Percentiles rank a stretch among this genome's conserved stretches.
Evolutionary conservation across 2,329 filamentous ascomycete species (phyloP).

Genomic region (Colletotrichum liaoningense): DNA sequence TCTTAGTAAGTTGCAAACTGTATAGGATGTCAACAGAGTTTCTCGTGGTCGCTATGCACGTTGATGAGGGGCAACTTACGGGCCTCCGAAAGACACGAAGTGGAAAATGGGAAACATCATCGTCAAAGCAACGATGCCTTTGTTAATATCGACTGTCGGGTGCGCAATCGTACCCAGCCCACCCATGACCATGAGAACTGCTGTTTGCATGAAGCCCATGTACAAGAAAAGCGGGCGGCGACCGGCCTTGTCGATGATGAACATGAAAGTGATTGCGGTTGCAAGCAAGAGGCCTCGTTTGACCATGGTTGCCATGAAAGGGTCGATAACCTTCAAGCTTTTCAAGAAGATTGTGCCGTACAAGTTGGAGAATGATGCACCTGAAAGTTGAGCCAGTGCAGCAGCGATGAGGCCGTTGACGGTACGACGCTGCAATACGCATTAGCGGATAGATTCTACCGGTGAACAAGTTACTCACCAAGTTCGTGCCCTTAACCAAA

Average conservation of each 20-base stretch:
- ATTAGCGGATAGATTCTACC: neutral
- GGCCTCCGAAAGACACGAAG: conserved; percentile 33
- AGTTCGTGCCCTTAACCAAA: conserved; percentile 24
- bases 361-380: conserved; percentile 38
- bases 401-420: conserved; percentile 29
- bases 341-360: conserved; percentile 40
- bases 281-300: conserved; percentile 38
- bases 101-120: conserved; percentile 38
- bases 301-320: conserved; percentile 41
- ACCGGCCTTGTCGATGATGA: conserved; percentile 31
- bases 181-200: conserved; percentile 41
- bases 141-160: conserved; percentile 34
- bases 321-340: conserved; percentile 40
- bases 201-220: conserved; percentile 36
- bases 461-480: neutral
- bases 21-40: neutral
- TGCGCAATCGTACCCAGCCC: conserved; percentile 36
- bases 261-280: conserved; percentile 35
- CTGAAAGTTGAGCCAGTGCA: conserved; percentile 32
- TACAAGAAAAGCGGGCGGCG: conserved; percentile 35
- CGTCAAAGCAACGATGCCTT: conserved; percentile 40
- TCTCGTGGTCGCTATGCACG: neutral
- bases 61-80: neutral
- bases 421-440: conserved; percentile 6
- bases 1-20: conserved; percentile 32